Conservation (phyloP, 2,329 filamentous ascomycete species). For the Phoma sp. region DNA sequence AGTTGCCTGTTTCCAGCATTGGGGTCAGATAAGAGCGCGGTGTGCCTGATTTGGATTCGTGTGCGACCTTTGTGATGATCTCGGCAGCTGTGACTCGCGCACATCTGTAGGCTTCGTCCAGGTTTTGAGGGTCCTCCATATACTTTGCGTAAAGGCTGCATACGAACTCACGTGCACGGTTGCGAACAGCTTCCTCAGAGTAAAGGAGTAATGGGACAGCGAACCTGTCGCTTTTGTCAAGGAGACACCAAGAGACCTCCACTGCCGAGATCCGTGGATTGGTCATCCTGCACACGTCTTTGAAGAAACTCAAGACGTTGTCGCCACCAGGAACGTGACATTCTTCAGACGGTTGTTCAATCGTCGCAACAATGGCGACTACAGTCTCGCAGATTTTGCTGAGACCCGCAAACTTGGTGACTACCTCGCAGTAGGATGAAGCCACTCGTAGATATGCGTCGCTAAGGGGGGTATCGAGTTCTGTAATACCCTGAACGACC, state of each 20-base stretch:
- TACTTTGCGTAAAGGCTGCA: conserved; percentile 30
- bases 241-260: conserved; percentile 29
- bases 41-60: conserved; percentile 33
- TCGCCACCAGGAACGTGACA: conserved; percentile 31
- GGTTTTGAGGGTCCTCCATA: conserved; percentile 6
- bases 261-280: background rate
- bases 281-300: background rate
- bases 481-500: conserved; percentile 37
- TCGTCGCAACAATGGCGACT: conserved; percentile 22
- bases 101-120: conserved; percentile 19
- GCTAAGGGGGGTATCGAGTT: conserved; percentile 32
- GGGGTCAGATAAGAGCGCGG: conserved; percentile 33
- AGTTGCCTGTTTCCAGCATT: conserved; percentile 30
- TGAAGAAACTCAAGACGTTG: conserved; percentile 36
- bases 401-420: conserved; percentile 21
- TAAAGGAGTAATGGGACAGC: conserved; percentile 37
- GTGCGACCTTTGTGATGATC: conserved; percentile 24
- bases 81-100: background rate
- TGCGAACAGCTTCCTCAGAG: conserved; percentile 38
- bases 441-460: conserved; percentile 44
- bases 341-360: conserved; percentile 15
- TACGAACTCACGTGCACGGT: conserved; percentile 27
- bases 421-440: conserved; percentile 39
- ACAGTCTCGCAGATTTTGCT: conserved; percentile 29
- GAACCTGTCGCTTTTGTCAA: conserved; percentile 27